Percentiles rank a stretch among this genome's conserved stretches.
phyloP scores from a whole-genome alignment of 805 yeast species.

The Pichia cabralensis region DNA sequence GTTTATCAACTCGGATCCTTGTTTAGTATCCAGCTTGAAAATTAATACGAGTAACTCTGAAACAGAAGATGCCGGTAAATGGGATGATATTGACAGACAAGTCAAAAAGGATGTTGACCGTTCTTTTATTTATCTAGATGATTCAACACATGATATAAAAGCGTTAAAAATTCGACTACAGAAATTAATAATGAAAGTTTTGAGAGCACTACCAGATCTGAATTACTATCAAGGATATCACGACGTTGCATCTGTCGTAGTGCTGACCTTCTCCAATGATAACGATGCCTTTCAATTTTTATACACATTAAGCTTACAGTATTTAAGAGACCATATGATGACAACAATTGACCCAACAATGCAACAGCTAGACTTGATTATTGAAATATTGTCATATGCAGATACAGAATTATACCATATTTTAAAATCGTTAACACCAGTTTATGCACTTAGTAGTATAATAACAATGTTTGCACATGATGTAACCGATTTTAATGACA shows the following conservation, averaged over 20 bases:
- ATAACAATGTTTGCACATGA: constrained; percentile 78
- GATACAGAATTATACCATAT: constrained; percentile 37
- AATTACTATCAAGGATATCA: constrained; percentile 91
- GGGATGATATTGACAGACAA: constrained; percentile 43
- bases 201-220: constrained; percentile 51
- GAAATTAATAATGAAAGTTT: constrained; percentile 39
- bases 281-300: constrained; percentile 35
- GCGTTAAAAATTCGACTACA: constrained; percentile 33
- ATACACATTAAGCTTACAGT: constrained; percentile 45
- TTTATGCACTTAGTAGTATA: constrained; percentile 66
- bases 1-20: constrained; percentile 21
- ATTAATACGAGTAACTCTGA: no score
- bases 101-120: constrained; percentile 70
- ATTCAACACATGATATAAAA: constrained; percentile 12
- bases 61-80: background rate
- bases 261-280: constrained; percentile 37
- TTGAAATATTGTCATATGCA: constrained; percentile 40
- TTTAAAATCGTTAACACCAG: constrained; percentile 39
- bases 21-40: background rate
- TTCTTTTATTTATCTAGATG: constrained; percentile 40
- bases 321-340: constrained; percentile 80
- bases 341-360: constrained; percentile 56
- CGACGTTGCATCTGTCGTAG: constrained; percentile 65
- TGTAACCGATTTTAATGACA: constrained; percentile 33
- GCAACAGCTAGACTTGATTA: constrained; percentile 55